Evolutionary conservation across 1,139 yeast species (phyloP).

Genomic region (Debaryomyces subglobosus): DNA sequence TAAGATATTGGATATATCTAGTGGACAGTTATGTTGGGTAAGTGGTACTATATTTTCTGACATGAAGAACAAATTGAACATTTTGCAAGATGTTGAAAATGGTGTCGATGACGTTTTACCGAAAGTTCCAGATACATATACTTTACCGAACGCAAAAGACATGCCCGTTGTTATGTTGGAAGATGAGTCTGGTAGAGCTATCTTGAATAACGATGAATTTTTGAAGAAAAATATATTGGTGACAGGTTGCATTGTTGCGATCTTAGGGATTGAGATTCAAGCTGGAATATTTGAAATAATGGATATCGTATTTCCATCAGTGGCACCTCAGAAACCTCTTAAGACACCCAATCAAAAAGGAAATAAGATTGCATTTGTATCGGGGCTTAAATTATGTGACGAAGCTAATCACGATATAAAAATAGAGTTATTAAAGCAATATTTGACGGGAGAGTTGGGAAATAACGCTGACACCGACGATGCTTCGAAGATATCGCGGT

Average conservation of each 20-base stretch:
- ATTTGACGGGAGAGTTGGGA: conserved; percentile 69
- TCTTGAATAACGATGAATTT: conserved; percentile 66
- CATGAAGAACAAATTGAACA: conserved; percentile 81
- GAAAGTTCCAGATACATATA: conserved; percentile 32
- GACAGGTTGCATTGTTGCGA: conserved; percentile 86
- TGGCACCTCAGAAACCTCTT: conserved; percentile 57
- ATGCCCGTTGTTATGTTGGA: conserved; percentile 71
- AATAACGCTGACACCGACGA: conserved; percentile 26
- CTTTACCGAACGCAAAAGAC: conserved; percentile 21
- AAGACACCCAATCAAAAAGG: conserved; percentile 6
- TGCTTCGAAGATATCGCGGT: conserved; percentile 45
- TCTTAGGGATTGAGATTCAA: conserved; percentile 81
- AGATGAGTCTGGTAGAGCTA: conserved; percentile 90
- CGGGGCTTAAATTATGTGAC: conserved; percentile 68
- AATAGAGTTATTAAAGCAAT: conserved; percentile 69
- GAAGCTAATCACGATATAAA: conserved; percentile 45
- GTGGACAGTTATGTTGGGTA: conserved; percentile 80
- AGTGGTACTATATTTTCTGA: conserved; percentile 88
- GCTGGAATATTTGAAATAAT: conserved; percentile 86
- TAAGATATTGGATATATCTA: conserved; percentile 76
- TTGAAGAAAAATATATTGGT: conserved; percentile 57
- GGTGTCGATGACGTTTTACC: conserved; percentile 58
- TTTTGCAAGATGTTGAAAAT: conserved; percentile 75
- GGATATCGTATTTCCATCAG: conserved; percentile 73
- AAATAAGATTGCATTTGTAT: conserved; percentile 58